Conservation (phyloP, 176 grass and related monocot genomes). For the Triticum urartu region DNA sequence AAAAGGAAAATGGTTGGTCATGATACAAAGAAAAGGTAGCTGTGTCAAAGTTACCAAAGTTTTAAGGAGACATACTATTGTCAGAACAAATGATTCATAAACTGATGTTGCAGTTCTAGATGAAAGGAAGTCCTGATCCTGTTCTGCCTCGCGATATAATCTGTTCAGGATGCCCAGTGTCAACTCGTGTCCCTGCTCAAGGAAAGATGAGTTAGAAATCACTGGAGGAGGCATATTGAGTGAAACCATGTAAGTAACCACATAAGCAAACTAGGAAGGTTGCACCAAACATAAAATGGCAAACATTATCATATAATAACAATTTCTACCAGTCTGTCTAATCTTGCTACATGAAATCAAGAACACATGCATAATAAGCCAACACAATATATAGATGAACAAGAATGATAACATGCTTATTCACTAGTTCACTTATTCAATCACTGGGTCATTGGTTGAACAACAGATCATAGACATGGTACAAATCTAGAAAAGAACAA, state of each 20-base stretch:
- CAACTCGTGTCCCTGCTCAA: constrained; percentile 91
- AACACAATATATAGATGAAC: neutral
- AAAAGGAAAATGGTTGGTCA: constrained; percentile 28
- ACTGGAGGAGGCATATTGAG: constrained; percentile 15
- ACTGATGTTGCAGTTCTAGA: constrained; percentile 97
- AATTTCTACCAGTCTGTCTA: neutral
- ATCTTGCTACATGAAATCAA: constrained; percentile 14
- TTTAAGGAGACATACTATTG: constrained; percentile 53
- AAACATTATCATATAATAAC: constrained; percentile 24
- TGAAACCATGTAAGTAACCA: constrained; percentile 7
- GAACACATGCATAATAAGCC: neutral
- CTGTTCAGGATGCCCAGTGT: constrained; percentile 91
- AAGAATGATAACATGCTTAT: neutral
- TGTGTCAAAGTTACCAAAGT: neutral
- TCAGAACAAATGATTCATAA: constrained; percentile 92
- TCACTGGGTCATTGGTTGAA: neutral
- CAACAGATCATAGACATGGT: neutral
- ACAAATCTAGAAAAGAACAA: neutral
- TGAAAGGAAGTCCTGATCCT: constrained; percentile 95
- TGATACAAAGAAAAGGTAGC: constrained; percentile 26
- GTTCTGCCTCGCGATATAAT: constrained; percentile 85
- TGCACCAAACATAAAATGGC: neutral
- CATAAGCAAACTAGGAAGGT: neutral
- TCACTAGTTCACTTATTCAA: constrained; percentile 12
- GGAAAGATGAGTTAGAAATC: constrained; percentile 50